Evolutionary conservation across 2,329 filamentous ascomycete genomes (phyloP).

Genomic region (Davidsoniella virescens): DNA sequence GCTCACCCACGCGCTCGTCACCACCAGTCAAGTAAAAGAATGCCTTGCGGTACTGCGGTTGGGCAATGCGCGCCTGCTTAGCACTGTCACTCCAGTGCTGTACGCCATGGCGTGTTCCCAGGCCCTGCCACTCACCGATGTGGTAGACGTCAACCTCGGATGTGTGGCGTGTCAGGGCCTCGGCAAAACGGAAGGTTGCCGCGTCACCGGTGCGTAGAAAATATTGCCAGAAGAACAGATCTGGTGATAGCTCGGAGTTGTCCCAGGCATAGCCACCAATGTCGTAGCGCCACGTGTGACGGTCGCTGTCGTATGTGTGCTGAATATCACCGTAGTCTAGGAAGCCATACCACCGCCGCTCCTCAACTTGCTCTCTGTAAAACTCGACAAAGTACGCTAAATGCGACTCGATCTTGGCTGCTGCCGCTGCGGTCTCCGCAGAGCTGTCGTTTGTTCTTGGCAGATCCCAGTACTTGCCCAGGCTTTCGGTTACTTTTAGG

Average conservation of each 20-base stretch:
- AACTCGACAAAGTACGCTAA: constrained; percentile 40
- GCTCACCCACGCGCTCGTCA: constrained; percentile 39
- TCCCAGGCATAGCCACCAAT: constrained; percentile 50
- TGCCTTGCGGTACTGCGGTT: constrained; percentile 38
- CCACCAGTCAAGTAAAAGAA: constrained; percentile 42
- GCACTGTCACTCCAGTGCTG: constrained; percentile 45
- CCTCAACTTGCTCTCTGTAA: constrained; percentile 38
- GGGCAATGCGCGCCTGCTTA: constrained; percentile 45
- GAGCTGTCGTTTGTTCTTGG: constrained; percentile 17
- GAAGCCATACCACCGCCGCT: constrained; percentile 47
- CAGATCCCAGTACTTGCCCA: constrained; percentile 39
- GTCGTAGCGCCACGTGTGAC: constrained; percentile 47
- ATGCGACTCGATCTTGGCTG: constrained; percentile 30
- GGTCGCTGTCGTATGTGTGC: constrained; percentile 43
- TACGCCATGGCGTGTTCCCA: constrained; percentile 46
- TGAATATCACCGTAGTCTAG: constrained; percentile 46
- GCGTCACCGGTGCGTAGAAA: constrained; percentile 42
- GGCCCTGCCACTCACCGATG: constrained; percentile 37
- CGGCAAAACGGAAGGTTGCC: constrained; percentile 42
- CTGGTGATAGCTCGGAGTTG: constrained; percentile 45
- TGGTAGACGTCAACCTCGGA: constrained; percentile 49
- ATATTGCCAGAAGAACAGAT: constrained; percentile 46
- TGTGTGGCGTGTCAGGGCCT: constrained; percentile 40
- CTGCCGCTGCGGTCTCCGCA: constrained; percentile 15
- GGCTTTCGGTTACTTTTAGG: constrained; percentile 33